Evolutionary conservation across 208 protist species (phyloP), one percentile per base, ranked within the genome.

Genomic region (Angomonas desouzai): DNA sequence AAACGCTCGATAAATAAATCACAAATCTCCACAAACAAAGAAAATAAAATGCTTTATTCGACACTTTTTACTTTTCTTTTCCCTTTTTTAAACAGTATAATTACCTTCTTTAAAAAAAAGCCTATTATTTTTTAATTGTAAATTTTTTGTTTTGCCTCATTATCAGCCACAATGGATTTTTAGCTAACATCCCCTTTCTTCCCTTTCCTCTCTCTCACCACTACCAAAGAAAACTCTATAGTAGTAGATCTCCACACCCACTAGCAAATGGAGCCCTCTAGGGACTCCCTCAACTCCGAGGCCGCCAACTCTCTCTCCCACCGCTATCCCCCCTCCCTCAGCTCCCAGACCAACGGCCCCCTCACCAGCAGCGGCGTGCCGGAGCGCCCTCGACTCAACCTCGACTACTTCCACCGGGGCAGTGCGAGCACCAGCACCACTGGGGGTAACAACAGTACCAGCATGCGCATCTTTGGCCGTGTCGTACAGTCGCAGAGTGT

Each of bases 401-500:
- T 40, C 36, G 36, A 40, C 36, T 40, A 40, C 36, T 18, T 40
- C 36, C 36, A 40, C 13, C 36, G 36, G 13, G 36, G 36, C 6
- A 13, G 36, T 6, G 13, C 9, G 9, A 40, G 36, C 13, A 40
- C 9, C 36, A 40, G 36, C 36, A 40, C 9, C 36, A 40, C n/a
- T n/a, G 36, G 36, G 36, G 13, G 36, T 13, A 40, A 13, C 13
- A 40, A 13, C 36, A 40, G 36, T 13, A 40, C 9, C 36, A 40
- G 13, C 36, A 40, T 40, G 36, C 36, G 36, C 9, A 10, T 58
- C 13, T 32, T 58, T 30, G 27, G 53, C 16, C 16, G 32, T 13
- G 53, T 58, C n/a, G 29, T 58, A n/a, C 32, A 40, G 25, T 58
- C 53, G 53, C 53, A 40, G 29, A 40, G 29, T 34, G 29, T 58